These are phyloP conservation scores for Scenedesmus sp. DNA, from an alignment of 163 green algal species.

Conservation along the genomic window DNA sequence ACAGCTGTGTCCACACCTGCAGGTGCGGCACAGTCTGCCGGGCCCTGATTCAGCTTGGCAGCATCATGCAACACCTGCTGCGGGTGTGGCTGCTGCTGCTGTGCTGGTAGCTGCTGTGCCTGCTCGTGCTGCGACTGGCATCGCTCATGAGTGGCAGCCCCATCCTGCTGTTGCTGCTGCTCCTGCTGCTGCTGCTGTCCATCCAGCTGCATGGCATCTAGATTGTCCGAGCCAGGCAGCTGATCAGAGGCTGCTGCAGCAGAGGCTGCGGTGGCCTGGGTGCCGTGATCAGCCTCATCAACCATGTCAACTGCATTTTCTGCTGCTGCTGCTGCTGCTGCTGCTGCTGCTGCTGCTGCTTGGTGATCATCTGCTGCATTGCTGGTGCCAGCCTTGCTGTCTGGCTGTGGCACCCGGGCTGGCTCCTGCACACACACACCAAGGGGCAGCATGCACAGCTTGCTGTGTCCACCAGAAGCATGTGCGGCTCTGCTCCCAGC, in stretches of 20 bases:
- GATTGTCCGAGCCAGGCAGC: background rate
- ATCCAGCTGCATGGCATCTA: background rate
- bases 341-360: background rate
- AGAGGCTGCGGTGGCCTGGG: background rate
- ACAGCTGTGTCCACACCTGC: background rate
- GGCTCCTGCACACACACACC: background rate
- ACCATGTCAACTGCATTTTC: background rate
- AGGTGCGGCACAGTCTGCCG: background rate
- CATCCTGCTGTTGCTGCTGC: background rate
- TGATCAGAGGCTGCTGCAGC: background rate
- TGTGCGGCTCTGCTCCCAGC: no score
- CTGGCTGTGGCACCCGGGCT: background rate
- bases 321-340: background rate
- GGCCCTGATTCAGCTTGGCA: background rate
- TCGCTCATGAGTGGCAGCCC: background rate
- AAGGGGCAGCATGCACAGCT: background rate
- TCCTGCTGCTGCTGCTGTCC: background rate
- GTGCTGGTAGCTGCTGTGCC: background rate
- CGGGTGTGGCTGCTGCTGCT: background rate
- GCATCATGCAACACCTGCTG: background rate
- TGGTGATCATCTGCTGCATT: background rate
- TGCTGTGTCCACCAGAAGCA: background rate
- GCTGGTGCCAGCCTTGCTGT: background rate
- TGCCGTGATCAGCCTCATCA: background rate
- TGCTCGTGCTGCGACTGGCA: background rate